Evolutionary conservation across 257 asterid species (phyloP), one percentile per base, ranked within the genome.

Genomic region (Oldenlandia corymbosa): DNA sequence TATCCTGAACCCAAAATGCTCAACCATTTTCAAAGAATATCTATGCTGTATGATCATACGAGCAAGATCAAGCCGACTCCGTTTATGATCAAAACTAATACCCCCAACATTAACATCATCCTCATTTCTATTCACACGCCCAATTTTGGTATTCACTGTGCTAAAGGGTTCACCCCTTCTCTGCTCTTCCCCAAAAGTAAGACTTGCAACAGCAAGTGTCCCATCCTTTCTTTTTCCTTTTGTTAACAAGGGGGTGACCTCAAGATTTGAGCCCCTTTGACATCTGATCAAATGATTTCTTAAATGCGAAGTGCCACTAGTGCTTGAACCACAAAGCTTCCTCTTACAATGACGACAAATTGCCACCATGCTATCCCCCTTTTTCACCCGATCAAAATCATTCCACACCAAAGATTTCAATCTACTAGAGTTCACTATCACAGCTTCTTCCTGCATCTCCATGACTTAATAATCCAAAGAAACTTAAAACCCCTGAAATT

Each of bases 261-360:
- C 95, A 68, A 83, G 88, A 73, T 88, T 87, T 9, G 86, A 74
- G 67, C 90, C 80, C 60, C 87, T 79, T 41, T 84, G 85, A 57
- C 98, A 92, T 82, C 98, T 81, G 65, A 83, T 83, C 75, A 92
- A 81, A 81, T 88, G 98, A 70, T 92, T 92, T 76, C 97, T 81
- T 76, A 92, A 74, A 69, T 92, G 97, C 42, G 98, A 86, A 11
- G 98, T 92, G 42, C 97, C 98, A 71, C 98, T 92, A 20, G 93
- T 86, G 67, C 98, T 92, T 53, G 97, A 92, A 13, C 98, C 98
- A 43, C 94, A 86, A 26, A 92, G 98, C 69, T 81, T 83, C 85
- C 97, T 78, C 57, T 88, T 84, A 70, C 98, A 92, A 66, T 88
- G 97, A 60, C 85, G 79, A 68, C 97, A 92, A 52, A 89, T 80